Conservation (phyloP, 2,329 filamentous ascomycete genomes). For the Exophiala lecanii-corni region DNA sequence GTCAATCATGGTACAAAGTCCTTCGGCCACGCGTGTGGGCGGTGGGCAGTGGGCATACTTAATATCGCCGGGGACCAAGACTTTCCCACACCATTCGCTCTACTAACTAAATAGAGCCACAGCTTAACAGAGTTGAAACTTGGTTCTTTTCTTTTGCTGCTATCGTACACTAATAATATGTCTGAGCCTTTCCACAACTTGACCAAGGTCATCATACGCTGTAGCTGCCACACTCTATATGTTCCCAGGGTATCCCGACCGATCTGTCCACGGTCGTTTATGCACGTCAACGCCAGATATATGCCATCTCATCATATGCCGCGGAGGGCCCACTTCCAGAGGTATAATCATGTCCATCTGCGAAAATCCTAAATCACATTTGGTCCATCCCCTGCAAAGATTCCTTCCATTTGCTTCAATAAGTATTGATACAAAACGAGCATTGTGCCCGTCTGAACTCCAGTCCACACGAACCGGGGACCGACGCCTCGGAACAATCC, state of each 20-base stretch:
- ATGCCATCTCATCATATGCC: conserved; percentile 2
- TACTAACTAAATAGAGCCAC: too few relatives aligned
- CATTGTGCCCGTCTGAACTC: conserved; percentile 95
- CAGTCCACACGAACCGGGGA: conserved; percentile 91
- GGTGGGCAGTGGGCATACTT: too few relatives aligned
- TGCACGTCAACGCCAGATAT: conserved; percentile 11
- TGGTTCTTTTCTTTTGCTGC: too few relatives aligned
- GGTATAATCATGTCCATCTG: neutral
- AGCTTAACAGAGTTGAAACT: too few relatives aligned
- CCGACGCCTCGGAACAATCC: conserved; percentile 96
- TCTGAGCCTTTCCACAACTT: too few relatives aligned
- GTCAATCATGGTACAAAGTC: too few relatives aligned
- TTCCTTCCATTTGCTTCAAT: conserved; percentile 65
- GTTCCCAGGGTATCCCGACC: conserved; percentile 14
- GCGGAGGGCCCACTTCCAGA: neutral
- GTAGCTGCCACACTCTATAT: neutral
- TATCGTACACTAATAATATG: too few relatives aligned
- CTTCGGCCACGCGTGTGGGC: too few relatives aligned
- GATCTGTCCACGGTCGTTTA: conserved; percentile 3
- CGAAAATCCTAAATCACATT: conserved; percentile 16
- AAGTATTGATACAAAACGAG: conserved; percentile 89
- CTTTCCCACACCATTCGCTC: too few relatives aligned
- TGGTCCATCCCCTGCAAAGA: conserved; percentile 19
- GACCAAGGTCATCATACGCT: too few relatives aligned
- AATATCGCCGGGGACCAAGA: too few relatives aligned